Evolutionary conservation across 495 filamentous ascomycete genomes (phyloP).

Genomic region (Penicillium nucicola): DNA sequence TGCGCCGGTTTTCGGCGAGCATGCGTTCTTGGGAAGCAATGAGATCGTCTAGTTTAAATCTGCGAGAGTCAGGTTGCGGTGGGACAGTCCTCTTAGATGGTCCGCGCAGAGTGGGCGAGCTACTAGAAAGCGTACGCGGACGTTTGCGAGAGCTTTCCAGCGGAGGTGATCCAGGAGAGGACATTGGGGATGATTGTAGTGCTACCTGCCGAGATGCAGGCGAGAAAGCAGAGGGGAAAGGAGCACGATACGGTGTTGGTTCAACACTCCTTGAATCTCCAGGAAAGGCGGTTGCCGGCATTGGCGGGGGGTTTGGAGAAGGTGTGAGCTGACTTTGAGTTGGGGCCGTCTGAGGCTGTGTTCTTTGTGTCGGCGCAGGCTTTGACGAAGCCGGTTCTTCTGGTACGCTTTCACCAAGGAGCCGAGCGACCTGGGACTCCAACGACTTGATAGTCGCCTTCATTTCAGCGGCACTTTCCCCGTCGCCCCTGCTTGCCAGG

Average conservation of each 20-base stretch:
- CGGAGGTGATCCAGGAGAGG: not conserved
- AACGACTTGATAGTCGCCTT: constrained; percentile 2
- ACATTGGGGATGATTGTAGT: not conserved
- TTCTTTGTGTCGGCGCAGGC: not conserved
- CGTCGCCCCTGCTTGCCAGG: constrained; percentile 16
- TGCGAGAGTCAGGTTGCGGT: not conserved
- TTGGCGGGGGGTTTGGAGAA: not conserved
- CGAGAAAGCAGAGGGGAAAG: constrained; percentile 19
- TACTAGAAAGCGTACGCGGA: constrained; percentile 12
- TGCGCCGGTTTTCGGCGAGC: not conserved
- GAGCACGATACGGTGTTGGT: constrained; percentile 10
- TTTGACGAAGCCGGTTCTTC: not conserved
- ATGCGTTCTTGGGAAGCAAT: constrained; percentile 1
- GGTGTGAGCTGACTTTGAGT: not conserved
- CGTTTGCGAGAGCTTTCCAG: constrained; percentile 17
- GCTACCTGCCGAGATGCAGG: not conserved
- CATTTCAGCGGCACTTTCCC: constrained; percentile 6
- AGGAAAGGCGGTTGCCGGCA: not conserved
- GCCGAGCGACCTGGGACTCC: constrained; percentile 7
- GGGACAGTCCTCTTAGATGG: constrained; percentile 12
- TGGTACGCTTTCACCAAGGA: constrained; percentile 7
- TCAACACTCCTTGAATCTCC: not conserved
- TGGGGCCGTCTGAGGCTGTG: not conserved
- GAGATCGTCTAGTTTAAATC: constrained; percentile 4
- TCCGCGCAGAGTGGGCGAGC: constrained; percentile 5